Evolutionary conservation across 1,284 basidiomycete genomes (phyloP).

Genomic region (Paramarasmius palmivorus): DNA sequence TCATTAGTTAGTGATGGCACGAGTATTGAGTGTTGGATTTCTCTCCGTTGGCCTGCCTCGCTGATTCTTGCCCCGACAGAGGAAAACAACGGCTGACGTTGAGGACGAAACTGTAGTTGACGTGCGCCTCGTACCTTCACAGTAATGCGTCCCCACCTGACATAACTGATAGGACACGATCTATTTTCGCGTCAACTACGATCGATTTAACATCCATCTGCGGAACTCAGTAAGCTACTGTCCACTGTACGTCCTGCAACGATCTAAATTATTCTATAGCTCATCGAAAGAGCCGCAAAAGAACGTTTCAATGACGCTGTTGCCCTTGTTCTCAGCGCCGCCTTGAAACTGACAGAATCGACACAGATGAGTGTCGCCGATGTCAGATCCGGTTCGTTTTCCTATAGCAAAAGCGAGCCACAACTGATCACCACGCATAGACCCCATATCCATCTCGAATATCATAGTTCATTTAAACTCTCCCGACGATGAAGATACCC

Average conservation of each 20-base stretch:
- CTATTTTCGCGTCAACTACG: conserved; percentile 85
- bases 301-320: conserved; percentile 81
- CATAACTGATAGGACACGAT: conserved; percentile 55
- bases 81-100: conserved; percentile 51
- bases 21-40: too few relatives aligned
- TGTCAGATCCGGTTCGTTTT: conserved; percentile 56
- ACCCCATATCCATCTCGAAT: conserved; percentile 61
- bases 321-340: conserved; percentile 69
- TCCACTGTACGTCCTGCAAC: conserved; percentile 10
- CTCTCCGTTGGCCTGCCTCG: neutral
- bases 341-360: conserved; percentile 68
- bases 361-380: conserved; percentile 65
- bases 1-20: too few relatives aligned
- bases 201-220: conserved; percentile 86
- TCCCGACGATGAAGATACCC: conserved; percentile 47
- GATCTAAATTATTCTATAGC: conserved; percentile 39
- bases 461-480: conserved; percentile 57
- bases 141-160: conserved; percentile 7
- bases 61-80: conserved; percentile 33
- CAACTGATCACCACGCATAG: conserved; percentile 35
- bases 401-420: neutral
- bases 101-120: conserved; percentile 62
- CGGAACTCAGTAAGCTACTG: conserved; percentile 72
- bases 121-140: conserved; percentile 40
- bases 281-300: conserved; percentile 72